Evolutionary conservation across 1,284 basidiomycete species (phyloP).

Genomic region (Cystobasidiaceae sp.): DNA sequence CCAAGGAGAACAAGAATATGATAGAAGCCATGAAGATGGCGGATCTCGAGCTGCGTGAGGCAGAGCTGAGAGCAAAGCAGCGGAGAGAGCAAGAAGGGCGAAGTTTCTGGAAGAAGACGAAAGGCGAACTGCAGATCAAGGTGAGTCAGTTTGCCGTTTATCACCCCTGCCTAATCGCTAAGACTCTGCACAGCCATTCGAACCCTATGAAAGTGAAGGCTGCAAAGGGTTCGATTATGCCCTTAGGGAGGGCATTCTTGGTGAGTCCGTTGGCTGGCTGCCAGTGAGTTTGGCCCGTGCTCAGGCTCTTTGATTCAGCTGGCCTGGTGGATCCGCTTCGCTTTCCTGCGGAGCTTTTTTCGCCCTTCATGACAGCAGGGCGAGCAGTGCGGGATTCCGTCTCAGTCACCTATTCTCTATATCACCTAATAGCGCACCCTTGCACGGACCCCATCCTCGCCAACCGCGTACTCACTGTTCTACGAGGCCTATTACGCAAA

Average conservation of each 20-base stretch:
- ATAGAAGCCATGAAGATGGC: constrained; percentile 15
- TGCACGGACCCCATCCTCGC: constrained; percentile 1
- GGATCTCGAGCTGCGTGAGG: background rate
- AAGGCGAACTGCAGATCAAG: background rate
- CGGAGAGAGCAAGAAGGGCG: background rate
- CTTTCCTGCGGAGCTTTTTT: constrained; percentile 25
- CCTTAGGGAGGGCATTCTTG: constrained; percentile 16
- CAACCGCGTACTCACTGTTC: constrained; percentile 1
- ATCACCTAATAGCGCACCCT: constrained; percentile 19
- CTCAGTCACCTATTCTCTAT: constrained; percentile 15
- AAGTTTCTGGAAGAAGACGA: constrained; percentile 10
- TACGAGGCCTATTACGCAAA: background rate
- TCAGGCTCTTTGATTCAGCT: background rate
- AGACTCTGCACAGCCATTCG: constrained; percentile 7
- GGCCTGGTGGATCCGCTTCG: constrained; percentile 3
- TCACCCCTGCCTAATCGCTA: background rate
- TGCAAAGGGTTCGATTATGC: constrained; percentile 9
- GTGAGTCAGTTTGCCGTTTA: background rate
- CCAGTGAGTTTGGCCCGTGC: background rate
- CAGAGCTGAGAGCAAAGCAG: background rate
- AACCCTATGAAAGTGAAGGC: constrained; percentile 3
- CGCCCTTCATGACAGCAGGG: background rate
- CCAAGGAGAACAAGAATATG: background rate
- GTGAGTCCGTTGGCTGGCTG: constrained; percentile 1
- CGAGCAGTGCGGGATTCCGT: background rate